Conservation (phyloP, 2,329 filamentous ascomycete species). For the Trichoderma koningiopsis region DNA sequence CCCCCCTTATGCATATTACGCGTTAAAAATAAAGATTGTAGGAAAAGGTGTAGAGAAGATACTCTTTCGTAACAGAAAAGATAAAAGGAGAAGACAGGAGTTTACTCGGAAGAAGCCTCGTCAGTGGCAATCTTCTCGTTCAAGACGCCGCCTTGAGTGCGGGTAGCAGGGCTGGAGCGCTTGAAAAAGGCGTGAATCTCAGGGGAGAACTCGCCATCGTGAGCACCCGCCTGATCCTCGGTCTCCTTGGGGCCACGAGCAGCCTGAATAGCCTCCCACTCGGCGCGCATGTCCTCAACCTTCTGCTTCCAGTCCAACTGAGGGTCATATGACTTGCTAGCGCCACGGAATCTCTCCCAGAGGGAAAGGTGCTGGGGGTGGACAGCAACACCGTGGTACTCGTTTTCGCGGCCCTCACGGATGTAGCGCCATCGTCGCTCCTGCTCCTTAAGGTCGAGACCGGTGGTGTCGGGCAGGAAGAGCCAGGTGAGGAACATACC, state of each 20-base stretch:
- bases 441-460: slow-evolving; percentile 94
- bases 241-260: slow-evolving; percentile 52
- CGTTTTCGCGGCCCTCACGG: slow-evolving; percentile 70
- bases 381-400: slow-evolving; percentile 93
- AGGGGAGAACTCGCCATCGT: slow-evolving; percentile 54
- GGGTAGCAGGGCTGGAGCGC: slow-evolving; percentile 39
- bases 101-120: slow-evolving; percentile 27
- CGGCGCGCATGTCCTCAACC: slow-evolving; percentile 75
- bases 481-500: slow-evolving; percentile 81
- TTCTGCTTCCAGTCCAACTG: slow-evolving; percentile 80
- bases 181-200: slow-evolving; percentile 60
- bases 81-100: not conserved
- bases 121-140: slow-evolving; percentile 34
- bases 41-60: not conserved
- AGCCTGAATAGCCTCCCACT: slow-evolving; percentile 59
- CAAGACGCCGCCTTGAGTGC: slow-evolving; percentile 31
- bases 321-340: slow-evolving; percentile 81
- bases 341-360: slow-evolving; percentile 81
- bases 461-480: slow-evolving; percentile 95
- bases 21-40: not conserved
- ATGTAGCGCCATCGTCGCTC: slow-evolving; percentile 92
- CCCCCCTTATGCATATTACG: slow-evolving; percentile 7
- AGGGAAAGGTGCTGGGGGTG: slow-evolving; percentile 85
- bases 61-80: not conserved
- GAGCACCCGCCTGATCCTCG: slow-evolving; percentile 42